Evolutionary conservation across 495 filamentous ascomycete genomes (phyloP).

Genomic region (Tuber umbilicatum): DNA sequence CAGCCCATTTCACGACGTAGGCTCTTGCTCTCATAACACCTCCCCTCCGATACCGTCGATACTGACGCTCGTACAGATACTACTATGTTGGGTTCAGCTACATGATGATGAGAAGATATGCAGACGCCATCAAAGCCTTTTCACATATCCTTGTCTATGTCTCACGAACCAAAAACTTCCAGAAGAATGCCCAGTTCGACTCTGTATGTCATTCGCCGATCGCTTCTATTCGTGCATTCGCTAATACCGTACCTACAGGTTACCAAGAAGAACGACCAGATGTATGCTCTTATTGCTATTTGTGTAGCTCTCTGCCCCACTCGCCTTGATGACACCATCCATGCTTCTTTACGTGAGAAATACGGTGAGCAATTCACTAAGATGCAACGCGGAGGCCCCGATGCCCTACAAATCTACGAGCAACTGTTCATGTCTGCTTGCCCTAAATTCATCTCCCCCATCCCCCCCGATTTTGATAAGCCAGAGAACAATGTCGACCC

Average conservation of each 20-base stretch:
- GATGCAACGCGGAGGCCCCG: constrained; percentile 90
- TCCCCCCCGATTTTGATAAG: constrained; percentile 93
- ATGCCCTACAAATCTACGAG: constrained; percentile 90
- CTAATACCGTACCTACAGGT: constrained; percentile 46
- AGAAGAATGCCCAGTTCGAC: constrained; percentile 93
- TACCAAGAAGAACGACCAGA: constrained; percentile 99
- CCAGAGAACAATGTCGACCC: constrained; percentile 91
- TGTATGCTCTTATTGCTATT: constrained; percentile 98
- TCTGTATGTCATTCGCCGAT: constrained; percentile 44
- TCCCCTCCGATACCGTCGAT: neutral
- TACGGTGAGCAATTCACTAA: constrained; percentile 94
- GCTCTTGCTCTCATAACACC: neutral
- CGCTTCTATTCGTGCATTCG: neutral
- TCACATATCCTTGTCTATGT: constrained; percentile 99
- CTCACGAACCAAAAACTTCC: constrained; percentile 98
- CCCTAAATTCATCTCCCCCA: constrained; percentile 98
- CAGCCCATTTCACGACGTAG: constrained; percentile 89
- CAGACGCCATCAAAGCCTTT: constrained; percentile 98
- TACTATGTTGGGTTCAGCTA: constrained; percentile 99
- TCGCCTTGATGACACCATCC: constrained; percentile 96
- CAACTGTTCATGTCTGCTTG: constrained; percentile 91
- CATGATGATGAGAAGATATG: constrained; percentile 99
- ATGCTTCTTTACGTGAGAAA: constrained; percentile 95
- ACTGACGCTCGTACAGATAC: constrained; percentile 49
- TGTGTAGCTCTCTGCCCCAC: constrained; percentile 96